Evolutionary conservation across 1,139 yeast genomes (phyloP).

Genomic region (Saccharomyces hybrid): DNA sequence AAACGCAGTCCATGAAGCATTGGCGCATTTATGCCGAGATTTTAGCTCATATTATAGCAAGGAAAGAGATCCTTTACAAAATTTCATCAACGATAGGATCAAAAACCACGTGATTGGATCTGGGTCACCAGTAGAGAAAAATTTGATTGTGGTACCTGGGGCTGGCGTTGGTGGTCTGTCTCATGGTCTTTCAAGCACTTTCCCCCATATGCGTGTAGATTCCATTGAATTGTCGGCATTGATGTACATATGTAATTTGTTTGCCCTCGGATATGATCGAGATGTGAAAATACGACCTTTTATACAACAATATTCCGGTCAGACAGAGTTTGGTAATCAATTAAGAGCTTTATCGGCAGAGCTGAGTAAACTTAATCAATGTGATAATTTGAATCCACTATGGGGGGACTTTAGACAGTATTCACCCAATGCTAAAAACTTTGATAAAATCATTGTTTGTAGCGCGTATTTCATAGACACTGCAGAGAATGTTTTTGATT

Average conservation of each 20-base stretch:
- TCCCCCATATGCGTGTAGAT: slow-evolving; percentile 40
- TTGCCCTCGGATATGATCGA: slow-evolving; percentile 34
- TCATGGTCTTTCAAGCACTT: slow-evolving; percentile 45
- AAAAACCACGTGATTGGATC: slow-evolving; percentile 29
- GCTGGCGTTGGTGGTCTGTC: slow-evolving; percentile 71
- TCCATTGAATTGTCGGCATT: slow-evolving; percentile 66
- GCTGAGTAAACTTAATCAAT: slow-evolving; percentile 32
- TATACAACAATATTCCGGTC: slow-evolving; percentile 69
- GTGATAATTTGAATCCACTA: slow-evolving; percentile 42
- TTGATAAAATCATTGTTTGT: slow-evolving; percentile 50
- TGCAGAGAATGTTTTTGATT: slow-evolving; percentile 72
- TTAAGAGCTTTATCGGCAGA: slow-evolving; percentile 39
- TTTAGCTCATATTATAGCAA: slow-evolving; percentile 45
- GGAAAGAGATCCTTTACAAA: slow-evolving; percentile 47
- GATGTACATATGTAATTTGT: slow-evolving; percentile 60
- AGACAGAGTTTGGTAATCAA: slow-evolving; percentile 44
- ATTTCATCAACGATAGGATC: slow-evolving; percentile 37
- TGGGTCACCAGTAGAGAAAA: slow-evolving; percentile 17
- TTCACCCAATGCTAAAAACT: slow-evolving; percentile 25
- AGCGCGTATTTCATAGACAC: slow-evolving; percentile 80
- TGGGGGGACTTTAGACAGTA: slow-evolving; percentile 63
- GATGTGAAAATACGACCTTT: slow-evolving; percentile 47
- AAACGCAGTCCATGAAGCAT: slow-evolving; percentile 53
- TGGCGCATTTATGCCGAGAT: slow-evolving; percentile 69
- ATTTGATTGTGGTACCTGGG: slow-evolving; percentile 64